Conservation (phyloP, 2,329 filamentous ascomycete species). For the Diaporthe nobilis region DNA sequence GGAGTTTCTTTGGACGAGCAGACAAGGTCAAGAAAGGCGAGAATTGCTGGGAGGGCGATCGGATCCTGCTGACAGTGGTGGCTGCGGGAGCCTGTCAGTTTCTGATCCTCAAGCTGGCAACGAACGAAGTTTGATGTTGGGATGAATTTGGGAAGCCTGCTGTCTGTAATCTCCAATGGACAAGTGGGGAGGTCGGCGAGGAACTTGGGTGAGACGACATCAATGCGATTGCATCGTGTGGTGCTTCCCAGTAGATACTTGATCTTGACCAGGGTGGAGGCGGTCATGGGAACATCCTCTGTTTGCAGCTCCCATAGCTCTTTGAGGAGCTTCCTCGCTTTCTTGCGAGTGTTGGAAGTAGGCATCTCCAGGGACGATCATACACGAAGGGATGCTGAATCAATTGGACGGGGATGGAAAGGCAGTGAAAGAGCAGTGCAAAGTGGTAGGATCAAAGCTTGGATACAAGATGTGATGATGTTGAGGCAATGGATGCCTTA, state of each 20-base stretch:
- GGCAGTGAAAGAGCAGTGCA: background rate
- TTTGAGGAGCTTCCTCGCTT: constrained; percentile 39
- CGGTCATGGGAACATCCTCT: constrained; percentile 45
- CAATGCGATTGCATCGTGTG: constrained; percentile 34
- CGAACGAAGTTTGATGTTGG: constrained; percentile 38
- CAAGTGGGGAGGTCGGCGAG: constrained; percentile 30
- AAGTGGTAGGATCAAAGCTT: background rate
- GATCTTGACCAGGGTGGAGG: constrained; percentile 46
- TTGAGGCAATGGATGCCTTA: background rate
- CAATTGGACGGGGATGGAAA: background rate
- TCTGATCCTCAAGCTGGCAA: constrained; percentile 58
- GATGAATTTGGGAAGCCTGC: constrained; percentile 53
- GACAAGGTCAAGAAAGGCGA: constrained; percentile 50
- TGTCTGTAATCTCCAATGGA: constrained; percentile 32
- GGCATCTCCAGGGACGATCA: constrained; percentile 28
- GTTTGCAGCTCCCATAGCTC: constrained; percentile 46
- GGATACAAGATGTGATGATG: background rate
- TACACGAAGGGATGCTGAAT: background rate
- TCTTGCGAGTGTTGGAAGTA: constrained; percentile 36
- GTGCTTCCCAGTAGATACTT: constrained; percentile 46
- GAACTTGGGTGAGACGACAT: constrained; percentile 35
- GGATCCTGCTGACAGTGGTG: constrained; percentile 44
- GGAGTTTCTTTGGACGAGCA: constrained; percentile 45
- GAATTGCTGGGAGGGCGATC: constrained; percentile 49
- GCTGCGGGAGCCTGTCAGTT: constrained; percentile 52